Evolutionary conservation across 306 rosid genomes (phyloP), one percentile per base, ranked within the genome.

Genomic region (Malus sieversii): DNA sequence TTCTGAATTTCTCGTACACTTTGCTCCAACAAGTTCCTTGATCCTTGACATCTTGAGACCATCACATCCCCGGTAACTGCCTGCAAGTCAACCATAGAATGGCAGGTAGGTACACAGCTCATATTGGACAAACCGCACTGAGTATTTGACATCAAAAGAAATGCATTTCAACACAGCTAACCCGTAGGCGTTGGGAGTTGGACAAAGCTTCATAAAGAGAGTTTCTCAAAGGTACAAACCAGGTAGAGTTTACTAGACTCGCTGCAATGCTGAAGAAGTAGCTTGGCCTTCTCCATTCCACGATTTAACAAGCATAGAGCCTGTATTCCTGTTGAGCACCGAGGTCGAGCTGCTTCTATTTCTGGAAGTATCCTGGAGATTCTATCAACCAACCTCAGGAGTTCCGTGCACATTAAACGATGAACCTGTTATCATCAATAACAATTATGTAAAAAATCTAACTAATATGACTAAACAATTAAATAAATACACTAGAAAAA

Each of bases 201-300:
- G 25, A 40, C 55, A n/a, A 59, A 57, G 67, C 66, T 72, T 20
- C 66, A 23, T 57, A n/a, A 13, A 35, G 23, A 22, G 9, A 38
- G 52, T 13, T 55, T 33, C 12, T 53, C 63, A 38, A 23, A 16
- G 60, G 78, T 66, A 81, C 96, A 8, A 30, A 93, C 98, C 92
- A 93, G 89, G 81, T 93, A 93, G 82, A 93, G 92, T 87, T 84
- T 87, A 82, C 97, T 93, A 40, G 89, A 88, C 25, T 94, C 94
- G 29, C 89, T 61, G 72, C 97, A 94, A 66, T 84, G 8, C 70
- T 82, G 88, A 75, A 94, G 89, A 40, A 88, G 79, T 30, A 73
- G 78, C 68, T 84, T 85, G 81, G 94, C 90, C 77, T 86, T 90
- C 23, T 86, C 84, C 61, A 88, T 74, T 63, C 88, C 87, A 10